Conservation (phyloP, 2,329 filamentous ascomycete genomes). For the Rhytidhysteron rufulum region DNA sequence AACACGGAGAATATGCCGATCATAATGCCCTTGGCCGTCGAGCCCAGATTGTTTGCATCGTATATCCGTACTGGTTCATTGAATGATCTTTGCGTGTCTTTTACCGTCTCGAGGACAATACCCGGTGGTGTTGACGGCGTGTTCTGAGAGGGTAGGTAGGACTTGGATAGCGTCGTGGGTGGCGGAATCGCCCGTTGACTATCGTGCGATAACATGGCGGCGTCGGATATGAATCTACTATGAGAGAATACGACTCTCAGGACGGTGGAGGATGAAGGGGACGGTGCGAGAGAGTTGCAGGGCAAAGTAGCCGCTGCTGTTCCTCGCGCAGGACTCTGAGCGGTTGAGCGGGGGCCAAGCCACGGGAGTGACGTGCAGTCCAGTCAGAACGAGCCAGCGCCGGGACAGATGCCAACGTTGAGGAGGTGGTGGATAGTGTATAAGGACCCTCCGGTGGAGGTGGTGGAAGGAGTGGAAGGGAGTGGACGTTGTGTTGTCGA, state of each 20-base stretch:
- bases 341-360: conserved; percentile 15
- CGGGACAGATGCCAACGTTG: neutral
- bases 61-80: conserved; percentile 23
- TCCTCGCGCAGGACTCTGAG: conserved; percentile 11
- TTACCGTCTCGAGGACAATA: conserved; percentile 14
- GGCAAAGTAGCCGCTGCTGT: conserved; percentile 10
- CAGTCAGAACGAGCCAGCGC: conserved; percentile 5
- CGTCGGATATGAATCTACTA: conserved; percentile 6
- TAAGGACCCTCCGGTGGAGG: too few relatives aligned
- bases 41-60: conserved; percentile 38
- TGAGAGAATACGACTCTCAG: too few relatives aligned
- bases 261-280: too few relatives aligned
- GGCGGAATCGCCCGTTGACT: conserved; percentile 22
- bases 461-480: neutral
- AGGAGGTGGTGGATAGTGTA: too few relatives aligned
- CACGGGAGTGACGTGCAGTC: conserved; percentile 15
- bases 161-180: conserved; percentile 28
- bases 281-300: neutral
- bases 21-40: conserved; percentile 73
- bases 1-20: conserved; percentile 95
- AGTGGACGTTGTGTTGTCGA: neutral
- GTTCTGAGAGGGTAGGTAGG: conserved; percentile 21
- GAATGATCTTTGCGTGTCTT: conserved; percentile 14
- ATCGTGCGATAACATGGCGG: conserved; percentile 31
- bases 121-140: conserved; percentile 21